Percentiles rank a stretch among this genome's conserved stretches.
Conservation (phyloP, 176 grass and related monocot species). For the Rhynchospora breviuscula region DNA sequence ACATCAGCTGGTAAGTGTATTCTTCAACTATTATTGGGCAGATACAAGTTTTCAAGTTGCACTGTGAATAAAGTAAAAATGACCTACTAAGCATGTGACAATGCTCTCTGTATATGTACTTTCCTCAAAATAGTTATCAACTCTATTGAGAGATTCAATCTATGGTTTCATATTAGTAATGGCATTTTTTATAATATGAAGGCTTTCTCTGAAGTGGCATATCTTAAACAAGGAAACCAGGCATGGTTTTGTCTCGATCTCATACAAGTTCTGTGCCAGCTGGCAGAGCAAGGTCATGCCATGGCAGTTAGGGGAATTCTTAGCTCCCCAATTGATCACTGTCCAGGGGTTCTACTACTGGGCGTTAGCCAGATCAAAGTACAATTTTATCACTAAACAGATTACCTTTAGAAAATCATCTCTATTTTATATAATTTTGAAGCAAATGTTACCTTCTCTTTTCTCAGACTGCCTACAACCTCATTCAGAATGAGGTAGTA, state of each 20-base stretch:
- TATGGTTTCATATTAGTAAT: not conserved
- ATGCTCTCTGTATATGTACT: not conserved
- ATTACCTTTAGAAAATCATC: slow-evolving; percentile 10
- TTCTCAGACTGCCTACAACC: slow-evolving; percentile 83
- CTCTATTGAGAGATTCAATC: not conserved
- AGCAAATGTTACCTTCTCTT: slow-evolving; percentile 19
- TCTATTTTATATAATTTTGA: slow-evolving; percentile 8
- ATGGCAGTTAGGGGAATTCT: slow-evolving; percentile 53
- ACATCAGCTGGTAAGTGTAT: slow-evolving; percentile 17
- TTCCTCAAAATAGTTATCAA: slow-evolving; percentile 1
- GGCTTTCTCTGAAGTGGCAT: slow-evolving; percentile 55
- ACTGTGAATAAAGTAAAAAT: not conserved
- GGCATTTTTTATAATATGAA: slow-evolving; percentile 27
- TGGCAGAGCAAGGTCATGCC: slow-evolving; percentile 75
- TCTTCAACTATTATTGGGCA: not conserved
- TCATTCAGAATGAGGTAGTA: slow-evolving; percentile 72
- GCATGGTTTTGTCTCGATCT: slow-evolving; percentile 92
- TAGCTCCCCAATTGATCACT: slow-evolving; percentile 59
- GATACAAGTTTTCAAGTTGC: not conserved
- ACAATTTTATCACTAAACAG: slow-evolving; percentile 20
- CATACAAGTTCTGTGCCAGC: slow-evolving; percentile 69
- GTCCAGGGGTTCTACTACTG: slow-evolving; percentile 67
- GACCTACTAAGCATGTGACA: not conserved
- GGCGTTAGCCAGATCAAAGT: slow-evolving; percentile 77
- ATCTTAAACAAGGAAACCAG: slow-evolving; percentile 56